Percentiles rank a stretch among this genome's conserved stretches.
Evolutionary conservation across 768 basidiomycete genomes (phyloP).

Genomic region (Gyrodon lividus): DNA sequence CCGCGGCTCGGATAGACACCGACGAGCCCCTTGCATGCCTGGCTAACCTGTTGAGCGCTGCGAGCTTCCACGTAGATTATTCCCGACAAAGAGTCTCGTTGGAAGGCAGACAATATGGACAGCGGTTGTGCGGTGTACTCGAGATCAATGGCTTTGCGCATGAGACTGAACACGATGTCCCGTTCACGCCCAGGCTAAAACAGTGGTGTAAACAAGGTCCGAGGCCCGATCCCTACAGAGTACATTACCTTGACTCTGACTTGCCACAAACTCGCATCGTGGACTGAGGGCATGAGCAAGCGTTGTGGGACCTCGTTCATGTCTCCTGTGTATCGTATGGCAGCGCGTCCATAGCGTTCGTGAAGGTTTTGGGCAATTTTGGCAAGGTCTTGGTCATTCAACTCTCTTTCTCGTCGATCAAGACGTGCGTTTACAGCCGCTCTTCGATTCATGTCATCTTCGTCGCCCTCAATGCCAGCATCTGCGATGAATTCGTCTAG

Average conservation of each 20-base stretch:
- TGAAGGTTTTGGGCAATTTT: conserved; percentile 81
- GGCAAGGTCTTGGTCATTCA: conserved; percentile 77
- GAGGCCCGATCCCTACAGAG: neutral
- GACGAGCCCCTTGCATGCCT: conserved; percentile 86
- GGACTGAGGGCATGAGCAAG: conserved; percentile 92
- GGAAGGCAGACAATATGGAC: conserved; percentile 90
- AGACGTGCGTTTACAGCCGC: conserved; percentile 66
- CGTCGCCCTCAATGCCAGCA: conserved; percentile 59
- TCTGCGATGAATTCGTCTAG: conserved; percentile 73
- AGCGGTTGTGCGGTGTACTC: conserved; percentile 78
- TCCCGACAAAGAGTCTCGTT: conserved; percentile 91
- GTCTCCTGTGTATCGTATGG: conserved; percentile 82
- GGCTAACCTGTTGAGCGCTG: conserved; percentile 78
- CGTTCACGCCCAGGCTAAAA: conserved; percentile 85
- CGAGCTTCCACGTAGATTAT: conserved; percentile 97
- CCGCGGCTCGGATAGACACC: conserved; percentile 87
- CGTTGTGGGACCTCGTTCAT: conserved; percentile 93
- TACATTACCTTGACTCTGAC: conserved; percentile 80
- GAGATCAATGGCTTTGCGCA: conserved; percentile 87
- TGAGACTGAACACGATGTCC: conserved; percentile 90
- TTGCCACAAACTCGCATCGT: conserved; percentile 96
- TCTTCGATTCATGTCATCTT: conserved; percentile 50
- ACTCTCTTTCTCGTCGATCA: conserved; percentile 67
- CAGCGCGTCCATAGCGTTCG: conserved; percentile 70
- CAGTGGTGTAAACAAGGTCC: neutral